A percentile compares a stretch with the other conserved stretches of the same genome.
Conservation (phyloP, 2,329 filamentous ascomycete species). For the Pseudocercospora fijiensis region DNA sequence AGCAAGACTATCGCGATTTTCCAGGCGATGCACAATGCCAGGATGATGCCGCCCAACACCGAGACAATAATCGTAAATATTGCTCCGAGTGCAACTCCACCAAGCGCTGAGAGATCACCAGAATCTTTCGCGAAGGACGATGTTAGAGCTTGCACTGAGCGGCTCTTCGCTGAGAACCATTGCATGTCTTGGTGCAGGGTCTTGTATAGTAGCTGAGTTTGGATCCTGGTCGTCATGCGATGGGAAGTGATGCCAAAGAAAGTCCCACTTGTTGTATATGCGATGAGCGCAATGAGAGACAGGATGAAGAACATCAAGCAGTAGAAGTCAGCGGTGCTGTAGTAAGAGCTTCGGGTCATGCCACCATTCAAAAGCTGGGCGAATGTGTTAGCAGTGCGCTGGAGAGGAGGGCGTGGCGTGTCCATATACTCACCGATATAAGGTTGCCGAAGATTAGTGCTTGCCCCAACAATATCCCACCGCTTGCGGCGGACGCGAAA, state of each 20-base stretch:
- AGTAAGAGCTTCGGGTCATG: conserved; percentile 24
- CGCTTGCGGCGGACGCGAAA: conserved; percentile 48
- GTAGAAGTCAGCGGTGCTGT: conserved; percentile 40
- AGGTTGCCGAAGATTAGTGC: conserved; percentile 58
- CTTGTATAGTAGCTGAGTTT: conserved; percentile 50
- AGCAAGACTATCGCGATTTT: conserved; percentile 53
- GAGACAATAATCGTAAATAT: conserved; percentile 51
- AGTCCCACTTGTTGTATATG: conserved; percentile 47
- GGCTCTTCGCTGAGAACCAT: conserved; percentile 49
- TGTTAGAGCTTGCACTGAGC: conserved; percentile 48
- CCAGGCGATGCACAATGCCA: conserved; percentile 52
- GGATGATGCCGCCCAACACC: conserved; percentile 49
- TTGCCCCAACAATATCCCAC: conserved; percentile 57
- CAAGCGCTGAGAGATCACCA: conserved; percentile 50
- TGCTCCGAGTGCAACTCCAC: conserved; percentile 52
- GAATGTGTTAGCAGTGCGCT: neutral
- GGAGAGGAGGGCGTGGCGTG: neutral
- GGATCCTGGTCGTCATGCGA: conserved; percentile 46
- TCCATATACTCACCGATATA: conserved; percentile 34
- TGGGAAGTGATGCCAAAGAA: conserved; percentile 52
- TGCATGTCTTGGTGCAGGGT: conserved; percentile 57
- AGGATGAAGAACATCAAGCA: conserved; percentile 56
- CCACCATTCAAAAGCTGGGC: conserved; percentile 50
- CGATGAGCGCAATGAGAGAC: conserved; percentile 50
- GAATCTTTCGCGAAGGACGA: conserved; percentile 50